These are phyloP conservation scores for Parascedosporium putredinis DNA, from an alignment of 2,329 filamentous ascomycete species.

Conservation along the genomic window DNA sequence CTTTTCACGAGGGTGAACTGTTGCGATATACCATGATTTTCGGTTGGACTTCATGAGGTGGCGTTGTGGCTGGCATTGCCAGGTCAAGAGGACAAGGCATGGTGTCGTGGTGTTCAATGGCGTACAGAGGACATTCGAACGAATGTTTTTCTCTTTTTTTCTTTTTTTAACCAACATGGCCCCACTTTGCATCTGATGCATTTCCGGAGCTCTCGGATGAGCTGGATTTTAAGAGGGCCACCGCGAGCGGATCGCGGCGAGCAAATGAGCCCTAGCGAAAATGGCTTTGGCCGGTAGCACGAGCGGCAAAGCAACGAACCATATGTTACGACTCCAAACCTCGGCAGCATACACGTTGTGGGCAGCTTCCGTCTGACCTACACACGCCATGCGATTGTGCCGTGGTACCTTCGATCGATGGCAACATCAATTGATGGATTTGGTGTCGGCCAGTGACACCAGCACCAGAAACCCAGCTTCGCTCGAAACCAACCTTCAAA, in stretches of 20 bases:
- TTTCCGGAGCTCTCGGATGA: not conserved
- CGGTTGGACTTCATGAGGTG: not conserved
- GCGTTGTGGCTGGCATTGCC: slow-evolving; percentile 1
- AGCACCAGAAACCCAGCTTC: no score
- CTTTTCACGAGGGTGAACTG: not conserved
- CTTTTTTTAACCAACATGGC: no score
- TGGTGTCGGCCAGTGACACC: not conserved
- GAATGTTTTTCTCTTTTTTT: not conserved
- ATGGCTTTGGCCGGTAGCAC: no score
- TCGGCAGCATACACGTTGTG: no score
- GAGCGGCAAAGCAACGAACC: no score
- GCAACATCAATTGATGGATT: no score
- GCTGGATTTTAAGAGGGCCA: no score
- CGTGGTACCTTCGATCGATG: no score
- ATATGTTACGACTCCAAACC: no score
- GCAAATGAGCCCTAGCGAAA: no score
- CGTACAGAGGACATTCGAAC: not conserved
- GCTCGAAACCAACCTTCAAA: not conserved
- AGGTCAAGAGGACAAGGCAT: slow-evolving; percentile 1
- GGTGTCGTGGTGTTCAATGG: not conserved
- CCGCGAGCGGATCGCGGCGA: not conserved
- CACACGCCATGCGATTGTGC: no score
- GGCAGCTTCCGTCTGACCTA: no score
- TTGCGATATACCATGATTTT: slow-evolving; percentile 1
- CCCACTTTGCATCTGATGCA: not conserved